phyloP scores from a whole-genome alignment of 1,284 basidiomycete genomes.

The Ustanciosporium gigantosporum region DNA sequence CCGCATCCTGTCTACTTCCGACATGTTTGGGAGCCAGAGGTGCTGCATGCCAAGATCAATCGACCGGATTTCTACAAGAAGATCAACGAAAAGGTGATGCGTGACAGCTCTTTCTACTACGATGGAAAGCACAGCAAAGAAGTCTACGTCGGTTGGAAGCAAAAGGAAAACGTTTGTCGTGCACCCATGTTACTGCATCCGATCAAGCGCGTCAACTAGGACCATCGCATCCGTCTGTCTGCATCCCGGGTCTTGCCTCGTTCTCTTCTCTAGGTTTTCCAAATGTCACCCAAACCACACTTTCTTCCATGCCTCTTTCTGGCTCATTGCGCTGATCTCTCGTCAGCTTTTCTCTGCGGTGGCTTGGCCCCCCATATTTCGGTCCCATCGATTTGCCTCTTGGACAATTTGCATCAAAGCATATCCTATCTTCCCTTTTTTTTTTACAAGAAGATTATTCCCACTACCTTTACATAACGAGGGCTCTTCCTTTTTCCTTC shows the following conservation, averaged over 20 bases:
- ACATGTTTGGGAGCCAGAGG: conserved; percentile 57
- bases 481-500: no score
- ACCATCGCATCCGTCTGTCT: neutral
- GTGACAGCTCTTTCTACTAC: conserved; percentile 59
- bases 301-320: neutral
- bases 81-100: conserved; percentile 59
- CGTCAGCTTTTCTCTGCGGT: no score
- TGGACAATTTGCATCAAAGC: conserved; percentile 1
- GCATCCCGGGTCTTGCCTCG: no score
- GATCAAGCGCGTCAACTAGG: conserved; percentile 54
- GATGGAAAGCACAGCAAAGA: conserved; percentile 57
- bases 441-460: no score
- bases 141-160: conserved; percentile 60
- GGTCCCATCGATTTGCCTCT: neutral
- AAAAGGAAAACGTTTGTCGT: conserved; percentile 55
- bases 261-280: neutral
- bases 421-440: neutral
- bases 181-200: conserved; percentile 59
- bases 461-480: no score
- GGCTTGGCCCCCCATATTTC: no score
- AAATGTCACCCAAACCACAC: neutral
- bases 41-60: conserved; percentile 57
- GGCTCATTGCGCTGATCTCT: no score
- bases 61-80: conserved; percentile 59
- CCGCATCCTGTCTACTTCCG: conserved; percentile 61